Percentiles rank a stretch among this genome's conserved stretches.
Conservation (phyloP, 2,329 filamentous ascomycete species). For the Zalaria sp. region DNA sequence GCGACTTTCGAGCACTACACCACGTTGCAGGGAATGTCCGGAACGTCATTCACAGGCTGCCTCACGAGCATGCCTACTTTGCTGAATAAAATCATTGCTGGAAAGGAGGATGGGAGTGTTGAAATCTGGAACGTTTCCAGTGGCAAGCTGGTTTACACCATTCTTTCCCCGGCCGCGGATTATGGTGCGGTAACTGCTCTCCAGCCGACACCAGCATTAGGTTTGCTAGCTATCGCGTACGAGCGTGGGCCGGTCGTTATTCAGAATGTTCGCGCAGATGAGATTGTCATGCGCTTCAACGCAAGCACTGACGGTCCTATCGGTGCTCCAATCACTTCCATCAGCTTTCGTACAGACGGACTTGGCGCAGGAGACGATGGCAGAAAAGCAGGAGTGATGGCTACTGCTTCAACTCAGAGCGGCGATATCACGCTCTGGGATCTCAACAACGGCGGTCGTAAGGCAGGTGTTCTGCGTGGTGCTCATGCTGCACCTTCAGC, state of each 20-base stretch:
- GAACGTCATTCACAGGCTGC: slow-evolving; percentile 55
- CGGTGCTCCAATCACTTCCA: slow-evolving; percentile 57
- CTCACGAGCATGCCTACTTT: slow-evolving; percentile 86
- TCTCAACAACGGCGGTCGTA: slow-evolving; percentile 72
- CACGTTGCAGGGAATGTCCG: slow-evolving; percentile 50
- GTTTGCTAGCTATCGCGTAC: slow-evolving; percentile 78
- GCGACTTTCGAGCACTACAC: slow-evolving; percentile 79
- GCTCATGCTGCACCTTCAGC: slow-evolving; percentile 70
- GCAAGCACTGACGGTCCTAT: slow-evolving; percentile 26
- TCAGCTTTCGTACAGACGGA: slow-evolving; percentile 83
- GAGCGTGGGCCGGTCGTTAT: slow-evolving; percentile 64
- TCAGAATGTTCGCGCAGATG: slow-evolving; percentile 69
- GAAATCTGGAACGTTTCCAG: slow-evolving; percentile 98
- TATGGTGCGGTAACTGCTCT: slow-evolving; percentile 77
- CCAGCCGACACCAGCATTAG: slow-evolving; percentile 70
- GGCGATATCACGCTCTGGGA: slow-evolving; percentile 97
- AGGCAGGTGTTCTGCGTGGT: slow-evolving; percentile 73
- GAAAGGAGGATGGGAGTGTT: slow-evolving; percentile 71
- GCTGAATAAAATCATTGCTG: slow-evolving; percentile 89
- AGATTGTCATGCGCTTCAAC: slow-evolving; percentile 46
- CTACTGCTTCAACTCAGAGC: slow-evolving; percentile 62
- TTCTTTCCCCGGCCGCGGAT: slow-evolving; percentile 58
- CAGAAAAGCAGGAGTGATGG: slow-evolving; percentile 79
- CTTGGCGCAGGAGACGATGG: slow-evolving; percentile 81
- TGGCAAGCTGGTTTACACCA: slow-evolving; percentile 78